Evolutionary conservation across 345 rosid genomes (phyloP), one percentile per base, ranked within the genome.

Genomic region (Adansonia digitata): DNA sequence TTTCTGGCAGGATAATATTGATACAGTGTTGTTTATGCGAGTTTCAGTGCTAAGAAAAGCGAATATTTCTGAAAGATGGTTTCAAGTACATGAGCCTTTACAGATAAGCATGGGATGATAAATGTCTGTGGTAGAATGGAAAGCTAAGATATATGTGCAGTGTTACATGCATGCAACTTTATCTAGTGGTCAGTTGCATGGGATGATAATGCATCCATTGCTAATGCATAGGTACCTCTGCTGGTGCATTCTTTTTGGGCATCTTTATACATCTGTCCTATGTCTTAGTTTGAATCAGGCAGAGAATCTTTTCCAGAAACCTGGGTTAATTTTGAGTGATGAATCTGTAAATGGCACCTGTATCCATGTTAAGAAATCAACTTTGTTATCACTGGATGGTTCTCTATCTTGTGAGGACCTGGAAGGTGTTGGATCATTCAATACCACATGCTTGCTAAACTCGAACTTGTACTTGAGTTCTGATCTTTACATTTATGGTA

Each of bases 371-470:
- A 69, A 78, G 71, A 77, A 80, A 72, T 67, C 82, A 40, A 49
- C 75, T 49, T 22, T 78, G 10, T 46, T 45, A 48, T 74, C 77
- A 22, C 35, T n/a, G 40, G 81, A 78, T 72, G 74, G 51, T 78
- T 72, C 84, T 39, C 78, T 86, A 64, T 82, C 92, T 45, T 94
- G 98, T 64, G 90, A 82, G 72, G 94, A 89, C 77, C 81, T 95
- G 40, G 88, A 78, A 71, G 99, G 99, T 69, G 95, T 92, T 71
- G 99, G 99, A 80, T 90, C 92, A 5, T 83, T 95, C 74, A 80
- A 95, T 83, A 90, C 96, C 7, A 91, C 96, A 7, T 95, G 99
- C 78, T 83, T 87, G 80, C 80, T 92, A 63, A 91, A 85, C 77
- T 88, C 97, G 57, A 85, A 92, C 82, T 79, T 91, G 86, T 80